Base-by-base conservation (phyloP, 257 asterid genomes). In the Ligustrum vulgare region DNA sequence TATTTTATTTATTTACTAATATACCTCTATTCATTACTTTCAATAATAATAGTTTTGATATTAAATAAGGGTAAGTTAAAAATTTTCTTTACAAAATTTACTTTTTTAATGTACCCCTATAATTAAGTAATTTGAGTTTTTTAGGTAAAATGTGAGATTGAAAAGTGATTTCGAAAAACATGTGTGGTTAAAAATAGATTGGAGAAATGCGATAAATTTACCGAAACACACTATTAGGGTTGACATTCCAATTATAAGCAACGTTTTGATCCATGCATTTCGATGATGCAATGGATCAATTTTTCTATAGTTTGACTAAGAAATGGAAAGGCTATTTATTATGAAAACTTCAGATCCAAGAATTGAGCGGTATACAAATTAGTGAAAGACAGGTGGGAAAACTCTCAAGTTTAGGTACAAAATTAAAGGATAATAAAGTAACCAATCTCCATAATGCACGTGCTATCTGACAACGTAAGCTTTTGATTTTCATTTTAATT, bases 381-480 rank as follows among this genome's bases (percentile, higher is more conserved):
- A 64, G 45, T n/a, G 37, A 22, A 71, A 67, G 70, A 80, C 75
- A 75, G 79, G 22, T 78, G 67, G 72, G 82, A 80, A 77, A 80
- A 70, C 79, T 80, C 71, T 5, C 41, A 63, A 49, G 64, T 35
- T 71, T 35, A 71, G 72, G 36, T 63, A 37, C 69, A 66, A 34
- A 37, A 22, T 67, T 60, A 35, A 75, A 23, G 75, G 69, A 31
- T 60, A 18, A 66, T 45, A 54, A 72, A 20, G 67, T 11, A 69
- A 79, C 84, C 78, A 77, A 80, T 80, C 35, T 35, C 75, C 62
- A 70, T 18, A 16, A 67, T 45, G 77, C 75, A 75, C 39, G 65
- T 72, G 41, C 67, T 72, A 72, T 75, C 86, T 75, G 79, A n/a
- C 35, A 67, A 32, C 33, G 8, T 36, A 76, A 79, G 80, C 60